Base-by-base conservation (phyloP, 257 asterid species). In the Solanum microdontum region DNA sequence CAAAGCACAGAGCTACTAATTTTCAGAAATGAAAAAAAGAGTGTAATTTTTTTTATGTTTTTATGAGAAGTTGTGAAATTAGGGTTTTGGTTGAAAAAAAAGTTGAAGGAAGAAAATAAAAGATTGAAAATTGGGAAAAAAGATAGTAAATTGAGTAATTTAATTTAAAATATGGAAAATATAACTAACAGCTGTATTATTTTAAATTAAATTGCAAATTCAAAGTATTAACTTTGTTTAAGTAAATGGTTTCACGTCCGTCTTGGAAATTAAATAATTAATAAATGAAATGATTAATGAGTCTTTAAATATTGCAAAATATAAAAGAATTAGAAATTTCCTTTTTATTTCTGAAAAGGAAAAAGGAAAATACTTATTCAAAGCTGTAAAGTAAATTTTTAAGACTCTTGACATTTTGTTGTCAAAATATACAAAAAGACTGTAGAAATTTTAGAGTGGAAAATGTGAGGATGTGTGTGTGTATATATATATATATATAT, bases 181-280 rank as follows among this genome's bases (percentile, higher is more conserved):
- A 84, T 84, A 89, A 87, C 93, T 92, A 24, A 26, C 37, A 43
- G 84, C 86, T 88, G 83, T 69, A 91, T 90, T 94, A 93, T 93
- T 88, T 90, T 95, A 72, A 72, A 32, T 33, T 32, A 72, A 32
- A 91, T 91, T 90, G 91, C 91, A 90, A 93, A 93, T 91, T 89
- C 91, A 90, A 91, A 92, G 91, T 90, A 96, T 95, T 89, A 94
- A 96, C 92, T 94, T 91, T 88, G 94, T 95, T 96, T 96, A 91
- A 94, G 93, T 90, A 95, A 93, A 91, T 90, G 96, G 96, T 93
- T 95, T 96, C 90, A 93, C 92, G 95, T 94, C 99, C 98, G 98
- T 88, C 94, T 94, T 93, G 96, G 92, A 93, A 94, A 92, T 91
- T 93, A 89, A 40, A 15, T 43, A 37, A 76, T n/a, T 76, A 76